Percentiles rank a stretch among this genome's conserved stretches.
Conservation (phyloP, 176 grass and related monocot genomes). For the Ampelocalamus luodianensis region DNA sequence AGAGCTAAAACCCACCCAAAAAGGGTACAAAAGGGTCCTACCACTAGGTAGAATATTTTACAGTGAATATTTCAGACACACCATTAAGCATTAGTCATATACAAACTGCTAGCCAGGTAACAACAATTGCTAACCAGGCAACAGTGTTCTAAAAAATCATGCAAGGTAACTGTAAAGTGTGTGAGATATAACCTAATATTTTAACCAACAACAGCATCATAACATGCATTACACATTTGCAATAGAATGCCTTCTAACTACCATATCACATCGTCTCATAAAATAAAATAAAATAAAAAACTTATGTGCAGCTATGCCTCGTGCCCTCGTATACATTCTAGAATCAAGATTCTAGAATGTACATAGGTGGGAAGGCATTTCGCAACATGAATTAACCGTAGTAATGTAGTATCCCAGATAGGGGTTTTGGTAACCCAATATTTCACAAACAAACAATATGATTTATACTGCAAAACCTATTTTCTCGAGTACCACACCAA, state of each 20-base stretch:
- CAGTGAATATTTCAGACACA: background rate
- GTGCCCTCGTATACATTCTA: background rate
- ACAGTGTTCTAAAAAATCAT: background rate
- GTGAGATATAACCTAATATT: background rate
- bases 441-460: background rate
- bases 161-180: background rate
- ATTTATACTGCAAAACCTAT: too few species aligned
- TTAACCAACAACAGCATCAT: background rate
- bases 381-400: background rate
- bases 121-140: background rate
- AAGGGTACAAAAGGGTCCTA: background rate
- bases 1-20: background rate
- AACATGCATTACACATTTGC: background rate
- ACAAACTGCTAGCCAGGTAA: background rate
- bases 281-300: background rate
- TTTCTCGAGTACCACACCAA: background rate
- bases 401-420: background rate
- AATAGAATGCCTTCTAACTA: background rate
- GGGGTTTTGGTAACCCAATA: too few species aligned
- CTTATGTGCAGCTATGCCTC: background rate
- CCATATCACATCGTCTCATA: background rate
- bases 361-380: background rate
- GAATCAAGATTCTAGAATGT: background rate
- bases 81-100: background rate
- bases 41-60: background rate